Evolutionary conservation across 2,329 filamentous ascomycete genomes (phyloP).

Genomic region (Escovopsis weberi): DNA sequence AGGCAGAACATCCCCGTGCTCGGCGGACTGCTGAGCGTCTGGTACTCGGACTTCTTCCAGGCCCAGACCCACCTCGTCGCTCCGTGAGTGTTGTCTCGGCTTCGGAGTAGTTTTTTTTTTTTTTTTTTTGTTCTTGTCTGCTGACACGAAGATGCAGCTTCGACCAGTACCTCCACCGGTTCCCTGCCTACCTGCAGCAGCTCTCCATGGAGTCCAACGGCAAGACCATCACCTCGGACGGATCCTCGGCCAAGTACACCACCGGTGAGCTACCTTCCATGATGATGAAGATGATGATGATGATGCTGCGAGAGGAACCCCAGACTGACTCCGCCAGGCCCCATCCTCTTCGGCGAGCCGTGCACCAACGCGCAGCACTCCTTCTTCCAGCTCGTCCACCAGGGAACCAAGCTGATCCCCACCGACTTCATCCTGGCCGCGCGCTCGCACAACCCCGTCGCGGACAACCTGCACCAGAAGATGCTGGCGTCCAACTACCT

Average conservation of each 20-base stretch:
- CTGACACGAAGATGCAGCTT: slow-evolving; percentile 39
- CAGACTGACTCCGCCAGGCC: slow-evolving; percentile 28
- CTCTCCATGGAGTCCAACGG: slow-evolving; percentile 99
- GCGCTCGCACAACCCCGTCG: slow-evolving; percentile 90
- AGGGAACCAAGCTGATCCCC: slow-evolving; percentile 97
- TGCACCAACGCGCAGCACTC: slow-evolving; percentile 99
- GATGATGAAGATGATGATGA: no score
- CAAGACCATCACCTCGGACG: slow-evolving; percentile 87
- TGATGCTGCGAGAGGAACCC: not conserved
- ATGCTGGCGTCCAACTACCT: slow-evolving; percentile 91
- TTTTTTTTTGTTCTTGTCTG: no score
- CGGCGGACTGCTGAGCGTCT: slow-evolving; percentile 86
- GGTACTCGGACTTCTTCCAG: slow-evolving; percentile 98
- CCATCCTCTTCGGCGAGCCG: slow-evolving; percentile 93
- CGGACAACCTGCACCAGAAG: slow-evolving; percentile 87
- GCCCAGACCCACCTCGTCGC: slow-evolving; percentile 95
- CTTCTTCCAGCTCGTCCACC: slow-evolving; percentile 98
- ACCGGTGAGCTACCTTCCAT: slow-evolving; percentile 38
- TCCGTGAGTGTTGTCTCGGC: slow-evolving; percentile 45
- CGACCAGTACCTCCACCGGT: slow-evolving; percentile 97
- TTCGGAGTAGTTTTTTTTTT: no score
- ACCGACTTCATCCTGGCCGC: slow-evolving; percentile 96
- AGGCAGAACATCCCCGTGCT: slow-evolving; percentile 91
- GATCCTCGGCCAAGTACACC: slow-evolving; percentile 87
- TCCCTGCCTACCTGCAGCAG: slow-evolving; percentile 98